A percentile compares a stretch with the other conserved stretches of the same genome.
These are phyloP conservation scores for Melampsora larici-populina DNA, from an alignment of 1,284 basidiomycete species.

Conservation along the genomic window DNA sequence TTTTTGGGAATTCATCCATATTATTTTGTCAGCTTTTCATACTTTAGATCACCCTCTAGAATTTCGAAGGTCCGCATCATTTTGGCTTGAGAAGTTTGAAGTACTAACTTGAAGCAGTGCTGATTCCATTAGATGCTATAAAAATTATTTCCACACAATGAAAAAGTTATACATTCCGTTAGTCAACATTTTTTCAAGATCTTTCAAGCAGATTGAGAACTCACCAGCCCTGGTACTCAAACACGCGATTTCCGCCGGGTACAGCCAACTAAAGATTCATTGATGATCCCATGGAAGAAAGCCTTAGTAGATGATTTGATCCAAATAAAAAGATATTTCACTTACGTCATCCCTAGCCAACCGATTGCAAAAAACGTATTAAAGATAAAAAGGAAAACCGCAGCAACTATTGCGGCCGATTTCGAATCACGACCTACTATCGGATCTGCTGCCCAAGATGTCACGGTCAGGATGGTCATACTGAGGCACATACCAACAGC, in stretches of 20 bases:
- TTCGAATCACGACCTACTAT: constrained; percentile 54
- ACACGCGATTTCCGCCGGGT: constrained; percentile 51
- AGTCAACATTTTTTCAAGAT: constrained; percentile 36
- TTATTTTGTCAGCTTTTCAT: too few relatives aligned
- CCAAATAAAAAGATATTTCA: neutral
- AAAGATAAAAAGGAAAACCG: constrained; percentile 64
- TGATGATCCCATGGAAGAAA: neutral
- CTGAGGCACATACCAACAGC: constrained; percentile 64
- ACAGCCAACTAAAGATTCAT: constrained; percentile 47
- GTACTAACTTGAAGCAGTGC: constrained; percentile 58
- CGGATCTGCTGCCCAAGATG: constrained; percentile 54
- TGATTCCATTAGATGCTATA: constrained; percentile 41
- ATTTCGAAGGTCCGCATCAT: neutral
- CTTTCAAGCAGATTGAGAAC: constrained; percentile 1
- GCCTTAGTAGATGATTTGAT: too few relatives aligned
- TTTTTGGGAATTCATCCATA: too few relatives aligned
- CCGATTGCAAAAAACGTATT: constrained; percentile 69
- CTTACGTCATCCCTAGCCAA: constrained; percentile 67
- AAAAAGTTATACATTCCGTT: neutral
- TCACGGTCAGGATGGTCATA: constrained; percentile 62
- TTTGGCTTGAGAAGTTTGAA: neutral
- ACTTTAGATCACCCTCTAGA: neutral
- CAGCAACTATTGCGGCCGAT: constrained; percentile 60
- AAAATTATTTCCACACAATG: too few relatives aligned
- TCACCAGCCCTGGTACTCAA: constrained; percentile 46